Evolutionary conservation across 2,329 filamentous ascomycete genomes (phyloP).

Genomic region (Colletotrichum noveboracense): DNA sequence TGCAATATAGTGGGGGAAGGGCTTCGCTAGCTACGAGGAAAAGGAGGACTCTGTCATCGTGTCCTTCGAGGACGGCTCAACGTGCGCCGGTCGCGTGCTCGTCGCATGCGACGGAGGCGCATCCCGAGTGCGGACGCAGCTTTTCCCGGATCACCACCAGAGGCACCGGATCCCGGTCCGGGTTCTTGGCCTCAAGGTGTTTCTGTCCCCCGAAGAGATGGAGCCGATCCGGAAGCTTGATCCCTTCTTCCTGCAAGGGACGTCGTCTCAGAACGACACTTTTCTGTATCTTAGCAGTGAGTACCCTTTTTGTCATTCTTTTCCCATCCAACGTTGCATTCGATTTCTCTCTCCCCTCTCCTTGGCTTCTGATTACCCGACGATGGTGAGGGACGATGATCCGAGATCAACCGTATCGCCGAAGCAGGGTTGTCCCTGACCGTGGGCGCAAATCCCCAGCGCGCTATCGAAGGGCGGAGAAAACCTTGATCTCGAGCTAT

Average conservation of each 20-base stretch:
- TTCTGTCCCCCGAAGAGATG: slow-evolving; percentile 45
- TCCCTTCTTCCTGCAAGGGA: slow-evolving; percentile 60
- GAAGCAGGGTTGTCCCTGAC: background rate
- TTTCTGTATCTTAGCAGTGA: slow-evolving; percentile 59
- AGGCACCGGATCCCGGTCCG: slow-evolving; percentile 51
- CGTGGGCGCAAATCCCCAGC: background rate
- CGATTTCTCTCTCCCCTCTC: background rate
- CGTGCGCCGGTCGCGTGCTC: slow-evolving; percentile 45
- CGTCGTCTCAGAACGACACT: slow-evolving; percentile 53
- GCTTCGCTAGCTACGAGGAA: slow-evolving; percentile 32
- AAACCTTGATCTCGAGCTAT: background rate
- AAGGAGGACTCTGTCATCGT: slow-evolving; percentile 38
- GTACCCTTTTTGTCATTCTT: slow-evolving; percentile 18
- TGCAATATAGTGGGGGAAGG: slow-evolving; percentile 44
- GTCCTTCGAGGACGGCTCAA: slow-evolving; percentile 51
- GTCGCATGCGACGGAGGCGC: slow-evolving; percentile 57
- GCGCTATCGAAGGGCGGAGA: background rate
- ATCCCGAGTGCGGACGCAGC: slow-evolving; percentile 43
- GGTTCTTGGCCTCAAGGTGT: slow-evolving; percentile 50
- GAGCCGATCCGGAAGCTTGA: slow-evolving; percentile 51
- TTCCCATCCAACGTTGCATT: background rate
- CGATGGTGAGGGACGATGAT: background rate
- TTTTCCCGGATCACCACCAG: slow-evolving; percentile 37
- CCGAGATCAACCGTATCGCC: background rate
- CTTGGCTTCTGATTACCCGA: background rate